phyloP scores from a whole-genome alignment of 1,284 basidiomycete species.

The Cryptococcus deneoformans region DNA sequence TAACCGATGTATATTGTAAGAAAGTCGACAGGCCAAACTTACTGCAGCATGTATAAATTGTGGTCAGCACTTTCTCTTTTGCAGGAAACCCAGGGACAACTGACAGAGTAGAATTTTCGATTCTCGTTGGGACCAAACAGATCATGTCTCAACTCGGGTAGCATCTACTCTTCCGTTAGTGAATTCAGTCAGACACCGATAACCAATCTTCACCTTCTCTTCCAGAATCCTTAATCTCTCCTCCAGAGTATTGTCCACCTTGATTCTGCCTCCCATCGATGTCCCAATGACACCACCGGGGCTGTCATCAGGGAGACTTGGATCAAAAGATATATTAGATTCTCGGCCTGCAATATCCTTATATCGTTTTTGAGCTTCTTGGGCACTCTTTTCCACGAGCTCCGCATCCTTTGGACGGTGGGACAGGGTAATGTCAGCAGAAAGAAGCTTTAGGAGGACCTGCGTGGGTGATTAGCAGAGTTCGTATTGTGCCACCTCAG shows the following conservation, averaged over 20 bases:
- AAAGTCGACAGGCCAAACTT: too few species aligned
- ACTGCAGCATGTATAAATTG: too few species aligned
- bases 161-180: constrained; percentile 61
- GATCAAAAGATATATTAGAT: constrained; percentile 63
- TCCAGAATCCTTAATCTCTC: constrained; percentile 82
- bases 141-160: constrained; percentile 82
- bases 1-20: too few species aligned
- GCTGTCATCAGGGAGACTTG: constrained; percentile 67
- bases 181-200: not conserved
- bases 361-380: constrained; percentile 37
- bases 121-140: constrained; percentile 83
- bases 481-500: too few species aligned
- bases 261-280: constrained; percentile 71
- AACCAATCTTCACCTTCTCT: constrained; percentile 63
- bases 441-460: constrained; percentile 63
- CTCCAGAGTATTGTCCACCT: constrained; percentile 86
- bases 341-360: constrained; percentile 63
- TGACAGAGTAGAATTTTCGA: constrained; percentile 71
- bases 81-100: constrained; percentile 11
- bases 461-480: constrained; percentile 22
- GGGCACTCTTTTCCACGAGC: constrained; percentile 35
- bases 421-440: constrained; percentile 56
- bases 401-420: constrained; percentile 45
- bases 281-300: constrained; percentile 79
- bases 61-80: too few species aligned